Percentiles rank a stretch among this genome's conserved stretches.
Conservation (phyloP, 1,284 basidiomycete genomes). For the Schizophyllum commune region DNA sequence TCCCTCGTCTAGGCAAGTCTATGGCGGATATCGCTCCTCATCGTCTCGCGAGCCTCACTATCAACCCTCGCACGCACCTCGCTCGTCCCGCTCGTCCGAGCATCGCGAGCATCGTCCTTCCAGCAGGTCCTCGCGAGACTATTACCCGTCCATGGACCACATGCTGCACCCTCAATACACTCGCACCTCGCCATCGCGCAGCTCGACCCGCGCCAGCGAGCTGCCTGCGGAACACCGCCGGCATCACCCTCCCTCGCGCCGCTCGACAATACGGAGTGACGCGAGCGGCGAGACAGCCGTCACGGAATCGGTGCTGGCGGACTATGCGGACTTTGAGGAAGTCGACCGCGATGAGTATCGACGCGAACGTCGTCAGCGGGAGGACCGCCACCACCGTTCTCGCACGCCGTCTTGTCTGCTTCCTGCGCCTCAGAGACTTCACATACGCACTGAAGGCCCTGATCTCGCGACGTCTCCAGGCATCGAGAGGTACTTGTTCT, state of each 20-base stretch:
- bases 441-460: background rate
- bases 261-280: background rate
- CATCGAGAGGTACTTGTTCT: background rate
- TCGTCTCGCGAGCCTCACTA: background rate
- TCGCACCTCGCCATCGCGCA: background rate
- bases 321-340: background rate
- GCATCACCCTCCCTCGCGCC: background rate
- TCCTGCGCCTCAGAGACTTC: background rate
- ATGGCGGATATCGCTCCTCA: too few species aligned
- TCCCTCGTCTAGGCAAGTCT: background rate
- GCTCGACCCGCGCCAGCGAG: background rate
- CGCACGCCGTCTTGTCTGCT: background rate
- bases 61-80: background rate
- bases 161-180: background rate
- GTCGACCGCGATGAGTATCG: background rate
- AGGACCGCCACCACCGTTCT: background rate
- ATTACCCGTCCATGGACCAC: background rate
- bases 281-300: background rate
- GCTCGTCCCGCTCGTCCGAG: background rate
- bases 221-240: too few species aligned
- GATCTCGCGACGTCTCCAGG: background rate
- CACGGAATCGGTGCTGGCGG: background rate
- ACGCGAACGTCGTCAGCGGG: too few species aligned
- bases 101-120: background rate
- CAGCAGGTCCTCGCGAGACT: background rate